Evolutionary conservation across 2,329 filamentous ascomycete genomes (phyloP), one percentile per base, ranked within the genome.

Genomic region (Dothidotthia symphoricarpi): DNA sequence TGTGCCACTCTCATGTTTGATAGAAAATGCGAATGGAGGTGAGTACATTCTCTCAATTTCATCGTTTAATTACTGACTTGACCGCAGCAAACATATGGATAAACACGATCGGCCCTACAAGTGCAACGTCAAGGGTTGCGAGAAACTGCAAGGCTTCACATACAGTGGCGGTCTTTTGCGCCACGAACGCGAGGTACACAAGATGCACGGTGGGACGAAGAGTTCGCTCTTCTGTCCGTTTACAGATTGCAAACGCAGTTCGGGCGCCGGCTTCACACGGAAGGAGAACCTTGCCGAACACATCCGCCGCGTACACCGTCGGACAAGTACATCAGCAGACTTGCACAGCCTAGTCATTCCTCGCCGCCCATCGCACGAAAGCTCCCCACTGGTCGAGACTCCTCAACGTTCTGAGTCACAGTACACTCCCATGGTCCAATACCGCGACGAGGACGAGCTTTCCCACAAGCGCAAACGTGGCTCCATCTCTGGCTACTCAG

Each of bases 201-300:
- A 83, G 66, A 88, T 91, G 69, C 85, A 95, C 56, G 87, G 88
- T 38, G 89, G 88, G 2, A 88, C 89, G 8, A 89, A 90, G 64
- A 89, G 94, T 47, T 83, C 85, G 3, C 77, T 95, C 37, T 86
- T 88, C 72, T 97, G 91, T 59, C 89, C 89, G 0, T 86, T 91
- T 57, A 68, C 75, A 25, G 88, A 88, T 61, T 97, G 91, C 76
- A 95, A 95, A 65, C 85, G 91, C 25, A 87, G 89, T 59, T 83
- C 81, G 0, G 90, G 88, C 46, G 87, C 88, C 57, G 89, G 89
- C 15, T 97, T 97, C 66, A 94, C 90, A 7, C 82, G 91, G 33
- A 86, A 90, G 59, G 91, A 97, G 69, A 97, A 97, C 57, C 75
- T 96, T 3, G 89, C 91, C 61, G 91, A 97, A 69, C 91, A 97